Evolutionary conservation across 140 eudicot species (phyloP), one percentile per base, ranked within the genome.

Genomic region (Ambrosia hybrid): DNA sequence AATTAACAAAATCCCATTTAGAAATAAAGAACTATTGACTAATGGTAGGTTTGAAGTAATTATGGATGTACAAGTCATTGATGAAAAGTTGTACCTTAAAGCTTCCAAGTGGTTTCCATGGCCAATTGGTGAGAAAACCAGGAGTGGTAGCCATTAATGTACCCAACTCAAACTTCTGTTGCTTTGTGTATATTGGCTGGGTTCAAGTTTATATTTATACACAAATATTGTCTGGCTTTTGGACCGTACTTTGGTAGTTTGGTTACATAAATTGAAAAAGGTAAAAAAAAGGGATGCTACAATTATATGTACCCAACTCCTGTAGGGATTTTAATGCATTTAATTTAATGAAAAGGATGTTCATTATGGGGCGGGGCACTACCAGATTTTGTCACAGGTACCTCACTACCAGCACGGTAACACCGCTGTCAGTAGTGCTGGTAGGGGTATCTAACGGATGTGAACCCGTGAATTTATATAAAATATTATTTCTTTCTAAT

Each of bases 21-120:
- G 51, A 49, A 9, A 49, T 49, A 10, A 49, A 9, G 3, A 9
- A 11, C 2, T 49, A 12, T 9, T 0, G 33, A 56, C 33, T 16
- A 6, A 15, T 14, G 16, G 36, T 56, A 56, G 33, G 34, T 56
- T 51, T 51, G 66, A 56, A 56, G 15, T 16, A 48, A 12, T 5
- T 34, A 37, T 21, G 71, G 65, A 63, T 38, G 33, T 63, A 73
- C 63, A 51, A 34, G 72, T 64, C 0, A 39, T 38, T 16, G 21
- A 4, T 46, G 17, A 9, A 55, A 64, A 53, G 41, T 57, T 16
- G 56, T 15, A 79, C 84, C 84, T 83, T 79, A 53, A 57, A 72
- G 71, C 38, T 83, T 41, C 87, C 82, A 62, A 83, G 84, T 65
- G 80, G 74, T 70, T 83, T 76, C 87, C 87, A 83, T 38, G 87